Evolutionary conservation across 805 yeast genomes (phyloP), one percentile per base, ranked within the genome.

Genomic region (Myxozyma neglecta): DNA sequence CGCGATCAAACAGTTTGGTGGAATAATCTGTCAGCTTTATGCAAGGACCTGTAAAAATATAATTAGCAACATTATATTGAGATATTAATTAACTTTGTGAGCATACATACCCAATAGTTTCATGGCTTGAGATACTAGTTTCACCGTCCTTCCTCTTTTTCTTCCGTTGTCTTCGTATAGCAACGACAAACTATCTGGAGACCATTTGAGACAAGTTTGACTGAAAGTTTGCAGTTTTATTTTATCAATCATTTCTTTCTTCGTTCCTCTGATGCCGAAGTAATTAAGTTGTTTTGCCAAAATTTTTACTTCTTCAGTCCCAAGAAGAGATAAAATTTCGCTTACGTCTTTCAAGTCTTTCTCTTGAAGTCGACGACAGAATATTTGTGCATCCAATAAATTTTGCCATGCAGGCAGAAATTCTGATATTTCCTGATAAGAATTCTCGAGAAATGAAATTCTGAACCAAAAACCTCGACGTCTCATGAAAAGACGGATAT

Each of bases 401-500:
- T 51, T 43, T 16, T 13, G n/a, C 45, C 60, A 50, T 9, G 65
- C 63, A 6, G 24, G 32, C 6, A 34, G 6, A 9, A 66, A n/a
- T 42, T 62, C 56, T 8, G 37, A 29, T 7, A 67, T 51, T 40
- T 66, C 69, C 13, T n/a, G 16, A 45, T 64, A 64, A 3, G 43
- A 24, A 46, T 48, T 49, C 11, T 48, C 49, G 8, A 65, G 46
- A n/a, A 44, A 24, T 13, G 35, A 13, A 11, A 56, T 18, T 10
- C 69, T 55, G 16, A 66, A 48, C 69, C 69, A 66, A 20, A 53
- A 40, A 20, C 54, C 46, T 18, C 60, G 45, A 20, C 58, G 58
- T 8, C 69, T 50, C 46, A 66, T 47, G 47, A 65, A 65, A 8
- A 66, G 56, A 10, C 69, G 39, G 9, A 60, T 69, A 42, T 60